These are phyloP conservation scores for Enteropsectra breve DNA, from an alignment of 371 early-diverging fungal genomes.

Conservation along the genomic window DNA sequence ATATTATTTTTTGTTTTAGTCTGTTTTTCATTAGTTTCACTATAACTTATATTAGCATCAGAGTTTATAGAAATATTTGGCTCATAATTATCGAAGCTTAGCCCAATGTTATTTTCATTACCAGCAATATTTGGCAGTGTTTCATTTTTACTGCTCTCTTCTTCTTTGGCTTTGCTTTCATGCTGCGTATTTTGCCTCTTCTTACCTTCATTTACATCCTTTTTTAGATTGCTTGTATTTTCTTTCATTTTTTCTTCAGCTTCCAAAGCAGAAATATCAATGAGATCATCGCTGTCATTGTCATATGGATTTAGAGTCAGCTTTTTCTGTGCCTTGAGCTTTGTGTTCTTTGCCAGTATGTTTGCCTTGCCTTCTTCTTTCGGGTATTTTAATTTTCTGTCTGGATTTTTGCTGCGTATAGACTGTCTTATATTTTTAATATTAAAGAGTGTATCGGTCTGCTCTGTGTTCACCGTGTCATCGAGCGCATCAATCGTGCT, in stretches of 20 bases:
- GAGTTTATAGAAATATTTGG: too few species aligned
- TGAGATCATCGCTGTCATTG: background rate
- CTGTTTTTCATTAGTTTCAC: background rate
- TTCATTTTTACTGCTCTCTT: too few species aligned
- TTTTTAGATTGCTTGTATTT: too few species aligned
- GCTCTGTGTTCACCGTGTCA: background rate
- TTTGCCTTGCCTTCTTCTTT: background rate
- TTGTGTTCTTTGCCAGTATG: conserved; percentile 3
- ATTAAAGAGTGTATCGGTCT: conserved; percentile 41
- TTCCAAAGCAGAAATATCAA: conserved; percentile 4
- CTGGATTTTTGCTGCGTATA: background rate
- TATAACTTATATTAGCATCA: too few species aligned
- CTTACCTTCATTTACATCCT: too few species aligned
- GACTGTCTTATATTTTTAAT: conserved; percentile 34
- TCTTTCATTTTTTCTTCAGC: too few species aligned
- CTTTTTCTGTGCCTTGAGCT: conserved; percentile 3
- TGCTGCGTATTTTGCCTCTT: too few species aligned
- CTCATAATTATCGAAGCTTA: too few species aligned
- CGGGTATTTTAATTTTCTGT: background rate
- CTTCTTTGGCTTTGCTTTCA: too few species aligned
- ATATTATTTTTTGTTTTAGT: background rate
- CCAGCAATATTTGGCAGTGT: too few species aligned
- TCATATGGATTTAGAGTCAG: background rate
- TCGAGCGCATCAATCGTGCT: conserved; percentile 8
- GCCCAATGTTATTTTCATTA: too few species aligned